Conservation (phyloP, 306 rosid genomes). For the Ochetophila trinervis region DNA sequence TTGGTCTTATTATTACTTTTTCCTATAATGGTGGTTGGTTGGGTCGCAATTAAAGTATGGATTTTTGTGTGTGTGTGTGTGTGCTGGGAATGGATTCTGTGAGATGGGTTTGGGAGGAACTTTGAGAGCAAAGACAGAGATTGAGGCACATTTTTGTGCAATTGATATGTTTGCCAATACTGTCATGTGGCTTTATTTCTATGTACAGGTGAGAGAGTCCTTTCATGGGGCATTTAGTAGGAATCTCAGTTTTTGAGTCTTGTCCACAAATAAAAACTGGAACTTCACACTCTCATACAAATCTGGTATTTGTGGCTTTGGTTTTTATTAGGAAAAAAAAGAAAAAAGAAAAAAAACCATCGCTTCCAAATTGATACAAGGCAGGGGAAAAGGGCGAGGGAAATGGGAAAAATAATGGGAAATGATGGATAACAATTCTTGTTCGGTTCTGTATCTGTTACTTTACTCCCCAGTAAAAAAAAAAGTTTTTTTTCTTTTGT, state of each 20-base stretch:
- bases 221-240: constrained; percentile 21
- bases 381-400: constrained; percentile 8
- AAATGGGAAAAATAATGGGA: background rate
- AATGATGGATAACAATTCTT: constrained; percentile 7
- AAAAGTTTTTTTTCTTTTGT: background rate
- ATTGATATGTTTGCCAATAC: constrained; percentile 7
- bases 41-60: background rate
- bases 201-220: constrained; percentile 3
- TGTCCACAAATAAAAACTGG: constrained; percentile 6
- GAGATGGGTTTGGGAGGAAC: constrained; percentile 7
- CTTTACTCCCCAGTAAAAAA: background rate
- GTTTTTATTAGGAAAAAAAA: background rate
- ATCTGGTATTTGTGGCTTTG: constrained; percentile 7
- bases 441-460: too few species aligned
- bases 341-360: background rate
- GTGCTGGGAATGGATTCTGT: constrained; percentile 3
- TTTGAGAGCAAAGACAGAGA: constrained; percentile 5
- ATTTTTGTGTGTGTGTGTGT: too few species aligned
- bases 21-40: constrained; percentile 6
- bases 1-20: background rate
- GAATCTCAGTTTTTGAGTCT: constrained; percentile 22
- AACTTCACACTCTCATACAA: background rate
- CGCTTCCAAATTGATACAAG: constrained; percentile 14
- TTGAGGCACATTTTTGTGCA: constrained; percentile 14
- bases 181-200: background rate